phyloP scores from a whole-genome alignment of 169 alveolate genomes.

The Perkinsus marinus region DNA sequence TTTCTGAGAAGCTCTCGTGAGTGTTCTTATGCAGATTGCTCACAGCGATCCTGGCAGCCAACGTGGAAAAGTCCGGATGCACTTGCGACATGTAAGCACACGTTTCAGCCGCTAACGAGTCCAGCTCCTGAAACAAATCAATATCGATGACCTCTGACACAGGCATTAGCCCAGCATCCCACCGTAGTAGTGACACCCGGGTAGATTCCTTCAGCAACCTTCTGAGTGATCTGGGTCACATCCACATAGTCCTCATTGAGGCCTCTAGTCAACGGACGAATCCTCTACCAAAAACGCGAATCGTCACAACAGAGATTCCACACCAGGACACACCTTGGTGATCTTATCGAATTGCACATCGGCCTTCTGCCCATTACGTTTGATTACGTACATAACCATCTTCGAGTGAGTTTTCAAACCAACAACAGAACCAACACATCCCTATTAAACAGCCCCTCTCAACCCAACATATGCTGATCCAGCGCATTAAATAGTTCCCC shows the following conservation, averaged over 20 bases:
- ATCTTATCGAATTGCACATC: conserved; percentile 35
- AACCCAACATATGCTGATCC: background rate
- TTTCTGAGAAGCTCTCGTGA: conserved; percentile 15
- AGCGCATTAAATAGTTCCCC: background rate
- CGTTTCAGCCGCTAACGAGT: conserved; percentile 93
- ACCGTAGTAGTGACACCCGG: conserved; percentile 25
- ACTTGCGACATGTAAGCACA: conserved; percentile 96
- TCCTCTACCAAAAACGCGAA: conserved; percentile 12
- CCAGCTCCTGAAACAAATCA: conserved; percentile 44
- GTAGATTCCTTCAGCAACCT: conserved; percentile 18
- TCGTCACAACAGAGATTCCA: background rate
- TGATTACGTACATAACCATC: conserved; percentile 31
- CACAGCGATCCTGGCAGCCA: conserved; percentile 95
- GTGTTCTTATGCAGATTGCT: conserved; percentile 91
- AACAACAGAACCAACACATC: too few species aligned
- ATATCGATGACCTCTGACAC: background rate
- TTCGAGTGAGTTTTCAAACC: too few species aligned
- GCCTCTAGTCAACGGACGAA: conserved; percentile 14
- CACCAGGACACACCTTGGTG: background rate
- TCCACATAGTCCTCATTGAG: conserved; percentile 12
- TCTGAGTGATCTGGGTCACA: conserved; percentile 16
- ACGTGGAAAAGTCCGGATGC: conserved; percentile 88
- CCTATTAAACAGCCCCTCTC: too few species aligned
- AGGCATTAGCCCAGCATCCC: background rate
- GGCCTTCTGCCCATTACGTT: conserved; percentile 28